phyloP scores from a whole-genome alignment of 2,329 filamentous ascomycete species.

The Ceratocystis colombiana region DNA sequence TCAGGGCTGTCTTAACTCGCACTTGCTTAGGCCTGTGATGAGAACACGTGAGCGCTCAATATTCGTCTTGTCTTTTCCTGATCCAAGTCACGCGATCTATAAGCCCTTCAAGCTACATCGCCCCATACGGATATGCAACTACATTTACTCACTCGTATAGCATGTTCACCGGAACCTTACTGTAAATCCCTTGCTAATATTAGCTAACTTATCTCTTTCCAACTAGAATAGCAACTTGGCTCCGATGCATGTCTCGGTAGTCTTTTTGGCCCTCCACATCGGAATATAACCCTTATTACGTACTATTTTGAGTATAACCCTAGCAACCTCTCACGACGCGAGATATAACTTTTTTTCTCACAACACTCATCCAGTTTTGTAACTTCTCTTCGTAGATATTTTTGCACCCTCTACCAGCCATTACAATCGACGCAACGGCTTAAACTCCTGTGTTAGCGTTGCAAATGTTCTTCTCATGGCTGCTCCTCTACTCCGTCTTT shows the following conservation, averaged over 20 bases:
- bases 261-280: neutral
- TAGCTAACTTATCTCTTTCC: neutral
- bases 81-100: neutral
- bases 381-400: neutral
- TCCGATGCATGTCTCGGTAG: constrained; percentile 2
- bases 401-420: neutral
- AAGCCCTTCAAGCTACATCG: neutral
- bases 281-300: neutral
- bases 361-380: neutral
- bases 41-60: neutral
- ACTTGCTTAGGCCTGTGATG: neutral
- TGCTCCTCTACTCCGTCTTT: neutral
- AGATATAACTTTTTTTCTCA: neutral
- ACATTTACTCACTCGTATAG: too few relatives aligned
- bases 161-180: too few relatives aligned
- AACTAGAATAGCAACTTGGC: neutral
- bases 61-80: neutral
- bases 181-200: too few relatives aligned
- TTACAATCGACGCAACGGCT: neutral
- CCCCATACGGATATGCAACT: too few relatives aligned
- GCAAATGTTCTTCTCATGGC: neutral
- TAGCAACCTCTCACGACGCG: neutral
- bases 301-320: neutral
- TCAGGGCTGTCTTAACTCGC: too few relatives aligned
- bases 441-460: neutral